Conservation (phyloP, 208 protist genomes). For the Trichomonas gallinae region DNA sequence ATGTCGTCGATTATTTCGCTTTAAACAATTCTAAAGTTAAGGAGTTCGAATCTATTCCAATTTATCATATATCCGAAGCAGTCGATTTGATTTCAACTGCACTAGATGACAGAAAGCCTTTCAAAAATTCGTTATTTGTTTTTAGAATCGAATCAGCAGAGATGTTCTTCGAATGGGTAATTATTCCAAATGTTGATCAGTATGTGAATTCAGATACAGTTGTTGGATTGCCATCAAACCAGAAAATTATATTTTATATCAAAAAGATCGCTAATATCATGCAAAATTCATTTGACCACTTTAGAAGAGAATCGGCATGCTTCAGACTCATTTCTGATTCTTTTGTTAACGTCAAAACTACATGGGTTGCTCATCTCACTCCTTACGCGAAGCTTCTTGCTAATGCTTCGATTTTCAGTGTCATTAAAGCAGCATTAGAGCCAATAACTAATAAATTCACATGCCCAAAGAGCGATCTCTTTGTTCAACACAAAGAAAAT, state of each 20-base stretch:
- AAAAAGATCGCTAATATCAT: neutral
- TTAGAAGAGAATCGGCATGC: neutral
- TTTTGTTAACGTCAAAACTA: neutral
- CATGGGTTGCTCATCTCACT: neutral
- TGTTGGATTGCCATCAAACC: neutral
- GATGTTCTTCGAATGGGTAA: slow-evolving; percentile 16
- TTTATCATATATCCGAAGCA: neutral
- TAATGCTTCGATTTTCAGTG: neutral
- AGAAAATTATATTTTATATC: neutral
- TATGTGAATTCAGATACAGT: neutral
- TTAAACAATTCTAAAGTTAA: neutral
- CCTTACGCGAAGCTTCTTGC: neutral
- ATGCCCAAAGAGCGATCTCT: neutral
- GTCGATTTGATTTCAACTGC: neutral
- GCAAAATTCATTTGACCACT: neutral
- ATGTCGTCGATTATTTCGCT: neutral
- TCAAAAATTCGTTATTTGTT: neutral
- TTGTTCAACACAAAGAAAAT: neutral
- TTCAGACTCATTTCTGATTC: neutral
- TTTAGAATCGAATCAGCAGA: neutral
- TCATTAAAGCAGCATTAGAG: neutral
- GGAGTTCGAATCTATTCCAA: neutral
- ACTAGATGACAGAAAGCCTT: neutral
- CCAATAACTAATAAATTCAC: neutral
- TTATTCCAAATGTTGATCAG: neutral